Conservation (phyloP, 306 rosid genomes). For the Begonia masoniana region DNA sequence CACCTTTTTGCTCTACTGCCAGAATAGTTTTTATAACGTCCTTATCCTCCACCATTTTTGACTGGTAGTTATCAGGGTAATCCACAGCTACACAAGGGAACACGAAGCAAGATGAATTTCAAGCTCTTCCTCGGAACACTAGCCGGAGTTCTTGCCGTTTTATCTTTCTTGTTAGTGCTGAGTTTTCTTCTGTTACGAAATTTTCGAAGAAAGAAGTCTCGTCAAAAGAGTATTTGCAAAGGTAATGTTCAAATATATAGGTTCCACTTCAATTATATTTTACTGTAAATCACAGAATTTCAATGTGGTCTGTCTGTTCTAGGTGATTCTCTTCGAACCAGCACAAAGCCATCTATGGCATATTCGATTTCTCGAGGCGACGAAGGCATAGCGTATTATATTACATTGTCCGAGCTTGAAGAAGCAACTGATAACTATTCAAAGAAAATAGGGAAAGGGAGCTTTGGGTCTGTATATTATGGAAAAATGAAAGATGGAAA, state of each 20-base stretch:
- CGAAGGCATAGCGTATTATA: slow-evolving; percentile 73
- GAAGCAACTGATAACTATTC: slow-evolving; percentile 65
- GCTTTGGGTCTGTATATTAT: slow-evolving; percentile 90
- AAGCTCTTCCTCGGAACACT: slow-evolving; percentile 52
- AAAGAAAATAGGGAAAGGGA: slow-evolving; percentile 81
- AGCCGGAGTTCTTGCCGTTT: slow-evolving; percentile 45
- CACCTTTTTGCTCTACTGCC: too few relatives aligned
- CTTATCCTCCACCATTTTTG: not conserved
- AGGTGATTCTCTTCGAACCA: slow-evolving; percentile 50
- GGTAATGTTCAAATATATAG: slow-evolving; percentile 21
- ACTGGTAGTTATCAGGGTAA: slow-evolving; percentile 51
- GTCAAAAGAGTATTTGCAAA: slow-evolving; percentile 22
- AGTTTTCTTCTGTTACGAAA: slow-evolving; percentile 36
- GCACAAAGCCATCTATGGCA: slow-evolving; percentile 46
- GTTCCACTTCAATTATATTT: not conserved
- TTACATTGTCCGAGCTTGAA: slow-evolving; percentile 55
- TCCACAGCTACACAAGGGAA: slow-evolving; percentile 34
- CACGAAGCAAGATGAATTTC: slow-evolving; percentile 34
- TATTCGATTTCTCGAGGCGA: slow-evolving; percentile 58
- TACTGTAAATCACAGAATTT: not conserved
- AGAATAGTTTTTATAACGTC: not conserved
- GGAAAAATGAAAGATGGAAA: slow-evolving; percentile 95
- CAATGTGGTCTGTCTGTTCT: slow-evolving; percentile 6
- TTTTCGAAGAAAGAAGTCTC: slow-evolving; percentile 31
- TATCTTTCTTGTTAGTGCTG: slow-evolving; percentile 34